Evolutionary conservation across 345 rosid genomes (phyloP).

Genomic region (Hirschfeldia incana): DNA sequence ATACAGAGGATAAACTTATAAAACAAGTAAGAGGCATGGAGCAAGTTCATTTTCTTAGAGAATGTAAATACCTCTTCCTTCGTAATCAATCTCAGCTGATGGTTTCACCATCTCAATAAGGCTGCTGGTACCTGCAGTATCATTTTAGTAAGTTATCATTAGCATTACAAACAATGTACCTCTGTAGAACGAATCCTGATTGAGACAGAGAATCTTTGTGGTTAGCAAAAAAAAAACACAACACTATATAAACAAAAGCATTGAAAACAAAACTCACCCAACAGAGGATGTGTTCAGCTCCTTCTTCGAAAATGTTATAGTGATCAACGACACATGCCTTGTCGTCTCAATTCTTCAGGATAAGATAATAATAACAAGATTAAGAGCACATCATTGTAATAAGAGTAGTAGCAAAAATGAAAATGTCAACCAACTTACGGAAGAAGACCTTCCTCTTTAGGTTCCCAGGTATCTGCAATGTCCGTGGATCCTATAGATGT

Average conservation of each 20-base stretch:
- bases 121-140: conserved; percentile 64
- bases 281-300: conserved; percentile 66
- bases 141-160: neutral
- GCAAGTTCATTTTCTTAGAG: neutral
- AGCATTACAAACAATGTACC: conserved; percentile 1
- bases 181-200: neutral
- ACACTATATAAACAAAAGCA: neutral
- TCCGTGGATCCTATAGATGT: conserved; percentile 89
- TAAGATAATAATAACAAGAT: neutral
- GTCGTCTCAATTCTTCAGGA: conserved; percentile 77
- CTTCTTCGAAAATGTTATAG: conserved; percentile 72
- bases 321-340: conserved; percentile 96
- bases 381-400: neutral
- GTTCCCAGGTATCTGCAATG: conserved; percentile 94
- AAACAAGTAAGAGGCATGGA: neutral
- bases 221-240: neutral
- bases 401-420: neutral
- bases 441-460: conserved; percentile 93
- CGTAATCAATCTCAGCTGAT: conserved; percentile 49
- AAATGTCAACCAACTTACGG: conserved; percentile 54
- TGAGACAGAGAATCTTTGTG: neutral
- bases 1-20: neutral
- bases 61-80: conserved; percentile 53
- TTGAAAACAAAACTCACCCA: conserved; percentile 64
- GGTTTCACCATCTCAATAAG: conserved; percentile 66